A percentile compares a stretch with the other conserved stretches of the same genome.
Conservation (phyloP, 352 stramenopile species). For the Globisporangium parvum region DNA sequence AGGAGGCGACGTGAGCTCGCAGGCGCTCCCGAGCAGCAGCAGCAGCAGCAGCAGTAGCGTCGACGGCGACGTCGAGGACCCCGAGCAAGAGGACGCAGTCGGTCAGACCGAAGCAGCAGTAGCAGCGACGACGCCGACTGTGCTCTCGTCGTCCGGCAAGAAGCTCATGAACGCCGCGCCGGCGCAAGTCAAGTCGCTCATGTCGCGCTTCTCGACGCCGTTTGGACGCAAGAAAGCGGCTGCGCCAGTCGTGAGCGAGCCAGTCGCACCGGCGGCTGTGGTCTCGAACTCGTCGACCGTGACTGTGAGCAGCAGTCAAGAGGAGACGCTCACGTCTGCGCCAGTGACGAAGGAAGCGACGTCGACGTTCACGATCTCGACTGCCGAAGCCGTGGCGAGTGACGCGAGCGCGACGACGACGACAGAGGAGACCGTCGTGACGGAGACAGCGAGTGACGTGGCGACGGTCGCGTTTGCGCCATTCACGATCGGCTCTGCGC, state of each 20-base stretch:
- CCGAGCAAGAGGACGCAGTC: conserved; percentile 17
- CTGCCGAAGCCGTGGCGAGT: not conserved
- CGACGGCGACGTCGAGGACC: conserved; percentile 9
- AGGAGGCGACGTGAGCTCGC: not conserved
- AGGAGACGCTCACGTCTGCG: not conserved
- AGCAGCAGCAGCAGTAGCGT: not conserved
- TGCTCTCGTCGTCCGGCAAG: conserved; percentile 11
- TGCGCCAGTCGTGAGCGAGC: not conserved
- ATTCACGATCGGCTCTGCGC: not conserved
- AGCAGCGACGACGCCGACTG: not conserved
- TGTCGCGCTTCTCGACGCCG: conserved; percentile 17
- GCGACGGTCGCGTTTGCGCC: too few relatives aligned
- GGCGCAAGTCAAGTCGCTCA: conserved; percentile 16
- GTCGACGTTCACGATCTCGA: conserved; percentile 2
- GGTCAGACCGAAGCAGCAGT: not conserved
- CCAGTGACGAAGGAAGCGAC: not conserved
- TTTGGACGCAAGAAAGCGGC: conserved; percentile 13
- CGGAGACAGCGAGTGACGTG: conserved; percentile 12
- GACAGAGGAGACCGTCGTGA: not conserved
- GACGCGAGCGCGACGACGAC: not conserved
- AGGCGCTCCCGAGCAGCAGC: not conserved
- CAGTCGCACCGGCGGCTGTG: not conserved
- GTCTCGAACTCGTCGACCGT: not conserved
- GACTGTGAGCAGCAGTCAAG: not conserved
- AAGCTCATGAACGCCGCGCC: conserved; percentile 17